Evolutionary conservation across 768 basidiomycete species (phyloP), one percentile per base, ranked within the genome.

Genomic region (Amyloporia xantha): DNA sequence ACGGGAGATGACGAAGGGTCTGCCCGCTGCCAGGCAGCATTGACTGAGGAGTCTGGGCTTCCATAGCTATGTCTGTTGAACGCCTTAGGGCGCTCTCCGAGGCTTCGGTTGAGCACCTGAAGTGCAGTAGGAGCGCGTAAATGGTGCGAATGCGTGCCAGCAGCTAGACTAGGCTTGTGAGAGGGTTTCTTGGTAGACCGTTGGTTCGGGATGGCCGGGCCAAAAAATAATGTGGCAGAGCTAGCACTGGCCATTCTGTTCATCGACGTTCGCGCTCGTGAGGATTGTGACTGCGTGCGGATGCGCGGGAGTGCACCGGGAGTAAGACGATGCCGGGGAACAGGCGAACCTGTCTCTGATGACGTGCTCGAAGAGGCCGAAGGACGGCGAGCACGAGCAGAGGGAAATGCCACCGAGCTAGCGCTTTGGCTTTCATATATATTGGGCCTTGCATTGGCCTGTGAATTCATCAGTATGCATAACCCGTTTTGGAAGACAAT

Each of bases 201-300:
- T 10, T 5, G n/a, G 3, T 43, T 24, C 17, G 54, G 54, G 19
- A 82, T 80, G 35, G 73, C 50, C 36, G 81, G 80, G 4, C 83
- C 84, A 58, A 86, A 87, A 63, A 86, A 86, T 10, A 84, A 65
- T 0, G 83, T 79, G 15, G 81, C 82, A 2, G 78, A 75, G 56
- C 77, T 68, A 7, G 55, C 59, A 46, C 70, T 82, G 19, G 81
- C 71, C 17, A 78, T 71, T 28, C 84, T 77, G 40, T 62, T 72
- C 36, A 80, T 60, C 0, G 75, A 67, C 12, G 65, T 59, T 23
- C 73, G 72, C 44, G 12, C 51, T 15, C 42, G 54, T 35, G 56
- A 54, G 27, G 52, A 75, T 73, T 47, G 62, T 58, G 52, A 69
- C 64, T 59, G 68, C 49, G 49, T 63, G 60, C 63, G 54, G 51